Conservation (phyloP, 1,139 yeast species). For the Taiozyma onychis region DNA sequence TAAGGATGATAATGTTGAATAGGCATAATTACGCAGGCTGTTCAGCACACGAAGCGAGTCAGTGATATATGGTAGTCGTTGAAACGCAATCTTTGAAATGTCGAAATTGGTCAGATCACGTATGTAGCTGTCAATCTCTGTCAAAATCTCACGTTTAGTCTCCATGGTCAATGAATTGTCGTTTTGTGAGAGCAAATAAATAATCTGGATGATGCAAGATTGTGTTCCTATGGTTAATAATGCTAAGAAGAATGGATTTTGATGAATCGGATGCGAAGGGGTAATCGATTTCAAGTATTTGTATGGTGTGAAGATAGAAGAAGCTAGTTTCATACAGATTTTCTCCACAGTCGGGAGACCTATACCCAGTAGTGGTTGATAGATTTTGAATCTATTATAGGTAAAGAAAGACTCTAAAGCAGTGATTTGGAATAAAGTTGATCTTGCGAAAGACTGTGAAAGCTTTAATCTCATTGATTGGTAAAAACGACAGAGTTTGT, state of each 20-base stretch:
- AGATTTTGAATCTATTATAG: slow-evolving; percentile 3
- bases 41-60: background rate
- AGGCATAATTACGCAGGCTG: background rate
- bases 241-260: background rate
- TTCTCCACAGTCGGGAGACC: background rate
- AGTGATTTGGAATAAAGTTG: background rate
- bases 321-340: slow-evolving; percentile 1
- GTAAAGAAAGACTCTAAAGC: slow-evolving; percentile 1
- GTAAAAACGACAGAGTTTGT: background rate
- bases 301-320: slow-evolving; percentile 1
- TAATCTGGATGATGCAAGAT: background rate
- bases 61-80: background rate
- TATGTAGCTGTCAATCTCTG: background rate
- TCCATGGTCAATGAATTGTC: background rate
- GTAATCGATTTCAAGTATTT: background rate
- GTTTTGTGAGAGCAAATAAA: background rate
- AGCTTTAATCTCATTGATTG: background rate
- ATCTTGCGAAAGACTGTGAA: background rate
- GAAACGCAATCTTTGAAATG: background rate
- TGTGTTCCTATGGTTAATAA: background rate
- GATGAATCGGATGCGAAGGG: background rate
- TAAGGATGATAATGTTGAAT: background rate
- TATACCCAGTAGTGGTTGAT: background rate
- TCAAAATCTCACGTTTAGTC: background rate
- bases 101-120: background rate